Base-by-base conservation (phyloP, 1,284 basidiomycete species). In the Cerrena zonata region DNA sequence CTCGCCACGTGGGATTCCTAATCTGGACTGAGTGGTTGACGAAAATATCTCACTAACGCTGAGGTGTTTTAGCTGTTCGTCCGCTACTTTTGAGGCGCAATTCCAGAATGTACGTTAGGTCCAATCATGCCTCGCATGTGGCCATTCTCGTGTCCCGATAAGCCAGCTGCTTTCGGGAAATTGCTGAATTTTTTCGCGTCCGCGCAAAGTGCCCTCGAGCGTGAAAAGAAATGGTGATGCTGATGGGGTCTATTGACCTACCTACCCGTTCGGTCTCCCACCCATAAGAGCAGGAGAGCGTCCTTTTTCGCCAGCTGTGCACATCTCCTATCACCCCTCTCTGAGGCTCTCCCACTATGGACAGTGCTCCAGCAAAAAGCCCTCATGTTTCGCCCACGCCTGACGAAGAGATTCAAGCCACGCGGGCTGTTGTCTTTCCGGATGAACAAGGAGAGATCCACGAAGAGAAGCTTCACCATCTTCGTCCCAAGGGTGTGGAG, bases 401-500 rank as follows among this genome's bases (percentile, higher is more conserved):
- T 5, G 65, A 64, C 47, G 62, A 64, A 34, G n/a, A n/a, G n/a
- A n/a, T n/a, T n/a, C 62, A 58, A 23, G 60, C 53, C 45, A 54
- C 58, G 19, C 68, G 68, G 22, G 58, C 64, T 1, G 76, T 82
- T 38, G 77, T 70, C 24, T 80, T 81, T 58, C 74, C 77, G 21
- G 65, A 71, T 30, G 72, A 71, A 47, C 60, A 69, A 38, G 66
- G 59, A 25, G 63, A 60, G 15, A 66, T 67, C 53, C 64, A 65
- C 45, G 73, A 77, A 49, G 73, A 77, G 54, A 76, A 77, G 62
- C 49, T 59, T 22, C 60, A 60, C 49, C 54, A 60, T 44, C 41
- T 61, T 24, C 75, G 76, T 40, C 73, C 74, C 44, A 73, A 74
- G 54, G 79, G 79, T 21, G 71, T 73, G 45, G 80, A 80, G 61